Base-by-base conservation (phyloP, 2,329 filamentous ascomycete genomes). In the Cytospora schulzeri region DNA sequence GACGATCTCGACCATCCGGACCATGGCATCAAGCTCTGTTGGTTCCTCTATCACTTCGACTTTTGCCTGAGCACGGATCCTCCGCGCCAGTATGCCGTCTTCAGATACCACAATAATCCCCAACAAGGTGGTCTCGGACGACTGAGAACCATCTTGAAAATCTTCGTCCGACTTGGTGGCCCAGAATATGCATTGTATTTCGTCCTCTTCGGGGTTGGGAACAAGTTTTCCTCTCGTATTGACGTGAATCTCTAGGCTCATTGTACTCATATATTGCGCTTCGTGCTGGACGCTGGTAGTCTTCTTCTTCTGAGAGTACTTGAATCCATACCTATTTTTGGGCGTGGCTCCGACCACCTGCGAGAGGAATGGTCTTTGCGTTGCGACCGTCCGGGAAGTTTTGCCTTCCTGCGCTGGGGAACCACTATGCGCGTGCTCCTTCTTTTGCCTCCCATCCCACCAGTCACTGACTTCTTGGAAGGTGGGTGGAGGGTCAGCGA, bases 221-320 rank as follows among this genome's bases (percentile, higher is more conserved):
- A 92, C 85, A 11, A 97, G 82, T 57, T 86, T 88, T 8, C 87
- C 92, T 63, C 94, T 85, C 4, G 91, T 95, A 70, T 96, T 97
- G 67, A 96, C 89, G 73, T 99, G 94, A 5, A 98, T 79, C 74
- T 99, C 95, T 8, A 99, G 77, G 69, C 93, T 96, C 91, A 99
- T 93, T 22, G 90, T 92, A 70, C 91, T 97, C 95, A 99, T 98
- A 74, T 97, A 96, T 70, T 95, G 91, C 3, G 87, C 88, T 74
- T 96, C 92, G 69, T 94, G 91, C 71, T 92, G 86, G 22, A 96
- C 88, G 69, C 88, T 92, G 0, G 89, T 91, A 1, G 88, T 88
- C 69, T 88, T 86, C 67, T 85, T 83, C 72, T 88, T 91, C 69
- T 93, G 92, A 0, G 90, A 92, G 74, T 91, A 96, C 73, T 93